Base-by-base conservation (phyloP, 202 grass and related monocot species). In the Musa balbisiana region DNA sequence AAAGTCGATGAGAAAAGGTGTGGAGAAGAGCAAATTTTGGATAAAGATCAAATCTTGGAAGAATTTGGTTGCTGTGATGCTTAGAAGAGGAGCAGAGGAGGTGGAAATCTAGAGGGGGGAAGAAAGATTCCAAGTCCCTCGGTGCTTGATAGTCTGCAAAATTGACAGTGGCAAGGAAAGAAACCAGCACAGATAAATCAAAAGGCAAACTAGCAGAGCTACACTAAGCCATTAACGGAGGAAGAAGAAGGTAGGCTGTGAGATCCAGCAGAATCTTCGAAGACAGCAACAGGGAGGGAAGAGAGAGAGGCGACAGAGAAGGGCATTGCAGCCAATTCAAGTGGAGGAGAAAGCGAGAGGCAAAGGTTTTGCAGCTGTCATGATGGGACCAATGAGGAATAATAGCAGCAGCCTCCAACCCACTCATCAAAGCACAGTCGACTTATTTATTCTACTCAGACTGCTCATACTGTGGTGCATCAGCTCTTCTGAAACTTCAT, bases 291-390 rank as follows among this genome's bases (percentile, higher is more conserved):
- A 13, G 11, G 0, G 11, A 13, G 23, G 3, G 63, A 13, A 65
- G 23, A 21, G 23, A 26, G 23, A 65, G 56, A n/a, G 16, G 54
- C 1, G 63, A 1, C 4, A 8, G 63, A 27, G 11, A 27, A 4
- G 3, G 23, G 63, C 23, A 25, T 27, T 21, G 63, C 63, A 24
- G 22, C 63, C 2, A 65, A 65, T 65, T 65, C 63, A 65, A 26
- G 63, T 2, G 0, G 63, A 12, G 17, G 9, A 21, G 63, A 65
- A 65, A 65, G 63, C 1, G 22, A 65, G 20, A 12, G 62, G 22
- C 12, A 21, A 65, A 65, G 63, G 63, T 65, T 65, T 65, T 27
- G 63, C 63, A 65, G 63, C 63, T 65, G 63, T 11, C 63, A 65
- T 27, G 63, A 65, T 65, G 63, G 63, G 63, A 65, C 63, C 11